Evolutionary conservation across 2,329 filamentous ascomycete species (phyloP), one percentile per base, ranked within the genome.

Genomic region (Paecilomyces sp.): DNA sequence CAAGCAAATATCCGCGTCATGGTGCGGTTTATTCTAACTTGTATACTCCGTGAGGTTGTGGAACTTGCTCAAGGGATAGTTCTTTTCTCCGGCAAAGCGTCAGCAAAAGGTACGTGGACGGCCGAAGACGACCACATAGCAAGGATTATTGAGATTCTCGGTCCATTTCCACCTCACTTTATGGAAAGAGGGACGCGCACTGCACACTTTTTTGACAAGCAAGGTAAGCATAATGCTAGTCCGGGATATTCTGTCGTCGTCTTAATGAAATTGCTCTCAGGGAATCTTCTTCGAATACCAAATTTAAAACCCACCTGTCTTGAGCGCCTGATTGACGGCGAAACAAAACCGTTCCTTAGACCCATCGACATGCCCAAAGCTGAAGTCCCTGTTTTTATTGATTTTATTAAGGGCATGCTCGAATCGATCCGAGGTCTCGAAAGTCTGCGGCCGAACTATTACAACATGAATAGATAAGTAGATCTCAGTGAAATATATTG

Each of bases 81-180:
- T 18, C 64, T 63, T 57, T 69, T 71, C n/a, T 47, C n/a, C n/a
- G 41, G 41, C 18, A 22, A 63, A 60, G 65, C 61, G 51, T 68
- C 67, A 56, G 11, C 57, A 52, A 62, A 60, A 8, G 69, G 66
- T 7, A 54, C 63, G 1, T 71, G 65, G 67, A 70, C 65, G 0
- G 67, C 58, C 24, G 67, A 68, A 57, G 68, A 69, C 57, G 67
- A 69, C 56, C 64, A 54, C 18, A 61, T 70, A 30, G 68, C 67
- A 55, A 66, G 61, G 34, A 70, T 65, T 8, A 62, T 64, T 22
- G 41, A 47, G 41, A 15, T 47, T 3, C n/a, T 47, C n/a, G 41
- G 41, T n/a, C 41, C 41, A 18, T 47, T 47, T n/a, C 41, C 41
- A 15, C 41, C 8, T 47, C 7, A 47, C 8, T 18, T 47, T 9